phyloP scores from a whole-genome alignment of 2,329 filamentous ascomycete genomes.

The Neopestalotiopsis sp. region DNA sequence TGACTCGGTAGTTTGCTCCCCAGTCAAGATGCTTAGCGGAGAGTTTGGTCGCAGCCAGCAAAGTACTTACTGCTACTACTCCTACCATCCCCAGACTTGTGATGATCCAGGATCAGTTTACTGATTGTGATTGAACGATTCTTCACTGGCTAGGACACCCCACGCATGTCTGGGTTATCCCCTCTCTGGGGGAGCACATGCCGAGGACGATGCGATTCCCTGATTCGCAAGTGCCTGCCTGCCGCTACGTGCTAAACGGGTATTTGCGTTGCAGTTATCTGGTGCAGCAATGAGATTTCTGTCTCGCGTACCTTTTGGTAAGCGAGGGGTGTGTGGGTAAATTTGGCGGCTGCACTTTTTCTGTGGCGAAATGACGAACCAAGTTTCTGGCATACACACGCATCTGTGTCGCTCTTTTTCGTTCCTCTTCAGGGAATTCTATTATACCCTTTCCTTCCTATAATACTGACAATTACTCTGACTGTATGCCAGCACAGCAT shows the following conservation, averaged over 20 bases:
- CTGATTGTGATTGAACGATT: constrained; percentile 1
- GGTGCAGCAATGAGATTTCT: neutral
- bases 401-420: neutral
- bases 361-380: constrained; percentile 13
- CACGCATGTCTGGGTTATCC: neutral
- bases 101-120: neutral
- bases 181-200: neutral
- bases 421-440: neutral
- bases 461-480: neutral
- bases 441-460: neutral
- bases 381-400: constrained; percentile 8
- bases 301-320: constrained; percentile 13
- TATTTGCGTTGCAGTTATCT: neutral
- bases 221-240: neutral
- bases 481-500: neutral
- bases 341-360: constrained; percentile 1
- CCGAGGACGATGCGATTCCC: constrained; percentile 2
- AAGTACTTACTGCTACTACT: neutral
- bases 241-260: constrained; percentile 7
- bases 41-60: constrained; percentile 2
- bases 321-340: constrained; percentile 7
- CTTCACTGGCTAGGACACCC: neutral
- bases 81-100: neutral
- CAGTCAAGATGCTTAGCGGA: neutral
- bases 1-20: constrained; percentile 15